Conservation (phyloP, 2,329 filamentous ascomycete genomes). For the Ceratocystis alfenasii region DNA sequence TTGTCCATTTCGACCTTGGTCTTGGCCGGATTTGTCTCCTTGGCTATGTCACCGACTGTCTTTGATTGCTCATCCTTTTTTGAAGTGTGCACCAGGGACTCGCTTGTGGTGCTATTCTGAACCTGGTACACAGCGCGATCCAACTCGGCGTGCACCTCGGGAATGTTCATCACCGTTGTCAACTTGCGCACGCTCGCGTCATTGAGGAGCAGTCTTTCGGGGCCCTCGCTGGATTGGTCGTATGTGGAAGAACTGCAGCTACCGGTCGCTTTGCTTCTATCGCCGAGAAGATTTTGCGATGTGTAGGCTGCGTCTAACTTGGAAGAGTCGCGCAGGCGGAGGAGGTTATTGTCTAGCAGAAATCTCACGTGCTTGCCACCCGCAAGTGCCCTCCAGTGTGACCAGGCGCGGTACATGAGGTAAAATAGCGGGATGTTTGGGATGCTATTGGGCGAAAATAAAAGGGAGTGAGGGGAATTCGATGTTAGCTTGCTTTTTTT, state of each 20-base stretch:
- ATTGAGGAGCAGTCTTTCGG: slow-evolving; percentile 25
- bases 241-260: slow-evolving; percentile 22
- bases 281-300: slow-evolving; percentile 19
- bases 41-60: neutral
- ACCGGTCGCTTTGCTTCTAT: slow-evolving; percentile 23
- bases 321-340: slow-evolving; percentile 53
- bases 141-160: slow-evolving; percentile 59
- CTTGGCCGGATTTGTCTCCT: neutral
- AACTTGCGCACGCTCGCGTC: slow-evolving; percentile 21
- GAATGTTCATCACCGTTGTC: slow-evolving; percentile 49
- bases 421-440: slow-evolving; percentile 98
- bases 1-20: neutral
- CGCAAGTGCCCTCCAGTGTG: slow-evolving; percentile 73
- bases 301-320: slow-evolving; percentile 63
- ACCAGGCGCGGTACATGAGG: slow-evolving; percentile 80
- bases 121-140: slow-evolving; percentile 69
- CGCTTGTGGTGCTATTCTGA: slow-evolving; percentile 37
- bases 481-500: slow-evolving; percentile 9
- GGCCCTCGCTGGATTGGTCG: neutral
- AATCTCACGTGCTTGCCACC: slow-evolving; percentile 79
- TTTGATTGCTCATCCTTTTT: neutral
- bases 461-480: slow-evolving; percentile 13
- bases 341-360: slow-evolving; percentile 60
- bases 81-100: slow-evolving; percentile 26
- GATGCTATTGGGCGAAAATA: slow-evolving; percentile 41